Evolutionary conservation across 2,329 filamentous ascomycete species (phyloP).

Genomic region (Penicillium hordei): DNA sequence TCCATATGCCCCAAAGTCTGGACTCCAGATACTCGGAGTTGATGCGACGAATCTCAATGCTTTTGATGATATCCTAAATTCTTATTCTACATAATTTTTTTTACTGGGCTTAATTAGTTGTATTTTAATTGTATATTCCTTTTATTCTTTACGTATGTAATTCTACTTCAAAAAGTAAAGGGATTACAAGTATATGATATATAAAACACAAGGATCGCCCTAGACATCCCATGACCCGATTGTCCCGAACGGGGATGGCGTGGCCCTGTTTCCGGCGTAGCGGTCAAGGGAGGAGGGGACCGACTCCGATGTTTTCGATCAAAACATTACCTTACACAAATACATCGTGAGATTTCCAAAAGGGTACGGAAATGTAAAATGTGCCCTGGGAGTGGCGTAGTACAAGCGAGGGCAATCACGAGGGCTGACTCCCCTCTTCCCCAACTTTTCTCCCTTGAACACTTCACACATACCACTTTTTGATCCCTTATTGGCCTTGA

Average conservation of each 20-base stretch:
- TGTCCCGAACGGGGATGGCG: conserved; percentile 6
- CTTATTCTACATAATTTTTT: too few species aligned
- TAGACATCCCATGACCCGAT: conserved; percentile 25
- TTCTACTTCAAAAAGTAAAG: neutral
- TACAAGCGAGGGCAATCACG: conserved; percentile 5
- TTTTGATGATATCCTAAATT: neutral
- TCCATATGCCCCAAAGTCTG: conserved; percentile 6
- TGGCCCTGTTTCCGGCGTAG: conserved; percentile 13
- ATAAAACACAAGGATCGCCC: conserved; percentile 5
- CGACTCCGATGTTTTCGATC: conserved; percentile 1
- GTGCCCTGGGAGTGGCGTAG: conserved; percentile 8
- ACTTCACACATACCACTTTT: conserved; percentile 1
- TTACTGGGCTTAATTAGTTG: too few species aligned
- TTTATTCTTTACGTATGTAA: neutral
- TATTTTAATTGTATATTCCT: neutral
- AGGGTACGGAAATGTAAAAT: neutral
- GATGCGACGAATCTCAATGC: neutral
- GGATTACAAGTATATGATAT: neutral
- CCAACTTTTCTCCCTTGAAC: conserved; percentile 8
- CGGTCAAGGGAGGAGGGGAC: conserved; percentile 10
- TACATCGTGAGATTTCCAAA: conserved; percentile 11
- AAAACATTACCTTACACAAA: conserved; percentile 1
- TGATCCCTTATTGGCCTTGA: conserved; percentile 1
- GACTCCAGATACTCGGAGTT: conserved; percentile 1
- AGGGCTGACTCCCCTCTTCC: conserved; percentile 6